Evolutionary conservation across 176 grass and related monocot genomes (phyloP).

Genomic region (Juncus inflexus): DNA sequence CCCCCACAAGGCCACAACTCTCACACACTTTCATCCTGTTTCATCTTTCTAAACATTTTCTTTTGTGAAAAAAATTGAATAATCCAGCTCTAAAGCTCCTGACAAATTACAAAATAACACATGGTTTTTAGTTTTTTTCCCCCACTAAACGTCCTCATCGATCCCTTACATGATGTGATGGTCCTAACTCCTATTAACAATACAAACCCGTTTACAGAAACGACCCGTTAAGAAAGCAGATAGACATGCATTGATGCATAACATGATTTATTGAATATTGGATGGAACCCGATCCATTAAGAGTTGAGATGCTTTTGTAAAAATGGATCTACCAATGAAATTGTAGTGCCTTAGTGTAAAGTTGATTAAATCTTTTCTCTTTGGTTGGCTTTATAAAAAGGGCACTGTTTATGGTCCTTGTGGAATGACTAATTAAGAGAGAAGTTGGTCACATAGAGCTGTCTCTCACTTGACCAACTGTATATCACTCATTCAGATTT

Average conservation of each 20-base stretch:
- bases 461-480: conserved; percentile 31
- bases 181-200: background rate
- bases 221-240: background rate
- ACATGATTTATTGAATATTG: background rate
- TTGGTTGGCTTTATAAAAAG: conserved; percentile 32
- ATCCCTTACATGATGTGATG: background rate
- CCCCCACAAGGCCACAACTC: background rate
- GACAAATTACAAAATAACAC: conserved; percentile 50
- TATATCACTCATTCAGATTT: background rate
- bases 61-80: conserved; percentile 39
- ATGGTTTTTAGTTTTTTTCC: conserved; percentile 21
- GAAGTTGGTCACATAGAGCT: conserved; percentile 23
- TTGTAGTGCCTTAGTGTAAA: conserved; percentile 40
- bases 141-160: background rate
- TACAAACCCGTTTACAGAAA: background rate
- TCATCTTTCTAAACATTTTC: conserved; percentile 14
- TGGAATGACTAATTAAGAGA: conserved; percentile 7
- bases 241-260: too few relatives aligned
- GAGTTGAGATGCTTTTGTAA: conserved; percentile 6
- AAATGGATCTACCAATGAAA: conserved; percentile 63
- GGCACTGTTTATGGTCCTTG: conserved; percentile 25
- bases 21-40: background rate
- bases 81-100: conserved; percentile 86
- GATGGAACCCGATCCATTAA: conserved; percentile 28
- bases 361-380: conserved; percentile 34